Evolutionary conservation across 371 early-diverging fungal species (phyloP), one percentile per base, ranked within the genome.

Genomic region (Lichtheimia ramosa): DNA sequence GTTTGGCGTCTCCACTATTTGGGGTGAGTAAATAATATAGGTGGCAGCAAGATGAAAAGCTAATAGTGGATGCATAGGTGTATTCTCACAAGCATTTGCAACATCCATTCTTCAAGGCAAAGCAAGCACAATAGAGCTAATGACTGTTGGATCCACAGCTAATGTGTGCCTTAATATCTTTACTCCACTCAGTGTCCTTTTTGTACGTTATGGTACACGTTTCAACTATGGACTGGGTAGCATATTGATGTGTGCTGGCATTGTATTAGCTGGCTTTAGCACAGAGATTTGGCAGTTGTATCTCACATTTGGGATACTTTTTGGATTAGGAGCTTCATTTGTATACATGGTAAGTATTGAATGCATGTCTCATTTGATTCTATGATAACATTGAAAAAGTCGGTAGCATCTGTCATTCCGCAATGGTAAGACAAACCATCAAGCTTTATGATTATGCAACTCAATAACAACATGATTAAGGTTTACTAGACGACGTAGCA

Each of bases 261-360:
- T 85, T 14, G 66, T 81, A 27, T 63, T 81, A 1, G 71, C 83
- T 28, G 77, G 74, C 0, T 82, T 75, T 46, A 75, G 71, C 54
- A 67, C 65, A 7, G 62, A 74, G 52, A 62, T 77, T 2, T 86
- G 86, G 86, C 84, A 83, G 39, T 65, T 86, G 15, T 84, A 81
- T 53, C 62, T 86, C 13, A 74, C 81, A 14, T 82, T 82, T 28
- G 72, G 83, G 48, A 43, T 83, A 5, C 63, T 85, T 25, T 80
- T 79, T 54, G 86, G 86, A 39, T 42, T 67, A 41, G 77, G 77
- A 0, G 54, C 70, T 16, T 74, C 72, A 20, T 49, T 74, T 3
- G 65, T 74, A 2, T 77, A 74, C 46, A 77, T 77, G 71, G 66
- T 62, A 62, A 13, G 24, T 48, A 61, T 7, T 25, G 23, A 3